phyloP scores from a whole-genome alignment of 805 yeast genomes.

The Jamesozyma jinghongensis region DNA sequence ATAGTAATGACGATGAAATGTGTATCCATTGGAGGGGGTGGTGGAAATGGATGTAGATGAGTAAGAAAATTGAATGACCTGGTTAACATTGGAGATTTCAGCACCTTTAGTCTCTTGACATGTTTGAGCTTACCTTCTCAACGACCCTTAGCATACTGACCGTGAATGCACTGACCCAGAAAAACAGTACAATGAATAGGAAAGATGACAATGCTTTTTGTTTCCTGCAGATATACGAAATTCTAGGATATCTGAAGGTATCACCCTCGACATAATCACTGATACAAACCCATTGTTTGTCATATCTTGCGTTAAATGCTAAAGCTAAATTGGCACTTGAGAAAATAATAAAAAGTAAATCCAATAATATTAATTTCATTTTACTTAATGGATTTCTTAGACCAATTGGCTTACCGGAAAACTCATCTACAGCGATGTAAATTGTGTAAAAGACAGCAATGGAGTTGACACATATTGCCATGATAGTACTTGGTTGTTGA shows the following conservation, averaged over 20 bases:
- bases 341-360: constrained; percentile 78
- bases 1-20: too few relatives aligned
- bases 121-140: constrained; percentile 40
- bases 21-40: too few relatives aligned
- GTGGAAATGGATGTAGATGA: too few relatives aligned
- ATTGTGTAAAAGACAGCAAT: constrained; percentile 67
- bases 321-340: constrained; percentile 81
- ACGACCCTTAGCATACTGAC: constrained; percentile 78
- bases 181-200: constrained; percentile 59
- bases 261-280: constrained; percentile 8
- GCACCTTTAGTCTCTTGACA: background rate
- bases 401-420: constrained; percentile 85
- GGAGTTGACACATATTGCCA: constrained; percentile 82
- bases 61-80: too few relatives aligned
- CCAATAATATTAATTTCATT: constrained; percentile 71
- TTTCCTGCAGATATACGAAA: constrained; percentile 55
- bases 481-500: constrained; percentile 83
- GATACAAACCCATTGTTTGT: constrained; percentile 71
- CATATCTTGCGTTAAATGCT: constrained; percentile 75
- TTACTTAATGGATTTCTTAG: constrained; percentile 78
- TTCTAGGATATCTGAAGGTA: constrained; percentile 25
- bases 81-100: too few relatives aligned
- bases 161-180: constrained; percentile 82
- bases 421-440: constrained; percentile 85
- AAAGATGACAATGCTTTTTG: constrained; percentile 75